These are phyloP conservation scores for Fusarium setosum DNA, from an alignment of 2,329 filamentous ascomycete species.

Conservation along the genomic window DNA sequence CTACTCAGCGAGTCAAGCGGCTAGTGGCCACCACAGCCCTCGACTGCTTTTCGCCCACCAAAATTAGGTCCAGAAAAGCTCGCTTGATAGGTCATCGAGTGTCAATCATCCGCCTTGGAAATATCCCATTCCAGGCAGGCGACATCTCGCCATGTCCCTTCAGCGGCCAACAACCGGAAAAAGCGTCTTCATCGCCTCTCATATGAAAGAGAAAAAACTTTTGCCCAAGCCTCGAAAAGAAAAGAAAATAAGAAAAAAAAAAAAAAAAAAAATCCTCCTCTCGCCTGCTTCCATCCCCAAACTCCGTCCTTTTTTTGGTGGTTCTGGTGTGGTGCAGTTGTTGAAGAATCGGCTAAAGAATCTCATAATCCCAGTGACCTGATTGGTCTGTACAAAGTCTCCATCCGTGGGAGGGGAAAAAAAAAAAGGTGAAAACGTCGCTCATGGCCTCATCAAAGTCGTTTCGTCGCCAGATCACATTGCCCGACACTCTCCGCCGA, in stretches of 20 bases:
- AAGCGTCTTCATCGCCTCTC: slow-evolving; percentile 32
- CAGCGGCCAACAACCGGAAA: slow-evolving; percentile 31
- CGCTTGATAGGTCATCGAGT: slow-evolving; percentile 17
- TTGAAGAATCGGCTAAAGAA: slow-evolving; percentile 25
- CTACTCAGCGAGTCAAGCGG: slow-evolving; percentile 27
- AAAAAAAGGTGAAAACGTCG: slow-evolving; percentile 35
- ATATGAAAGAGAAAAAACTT: slow-evolving; percentile 38
- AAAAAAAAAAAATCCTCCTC: slow-evolving; percentile 2
- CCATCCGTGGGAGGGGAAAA: not conserved
- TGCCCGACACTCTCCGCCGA: slow-evolving; percentile 34
- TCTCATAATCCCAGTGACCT: slow-evolving; percentile 27
- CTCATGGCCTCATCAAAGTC: slow-evolving; percentile 44
- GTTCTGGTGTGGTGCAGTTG: slow-evolving; percentile 30
- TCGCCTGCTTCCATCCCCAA: slow-evolving; percentile 15
- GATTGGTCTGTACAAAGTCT: slow-evolving; percentile 28
- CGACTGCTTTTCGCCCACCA: slow-evolving; percentile 33
- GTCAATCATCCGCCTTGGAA: slow-evolving; percentile 33
- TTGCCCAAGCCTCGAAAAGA: slow-evolving; percentile 25
- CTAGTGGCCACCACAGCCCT: slow-evolving; percentile 27
- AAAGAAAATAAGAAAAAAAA: not conserved
- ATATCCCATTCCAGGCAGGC: slow-evolving; percentile 38
- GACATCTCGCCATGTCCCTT: slow-evolving; percentile 27
- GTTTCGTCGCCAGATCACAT: slow-evolving; percentile 39
- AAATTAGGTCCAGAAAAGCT: slow-evolving; percentile 37
- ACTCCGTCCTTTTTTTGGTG: slow-evolving; percentile 29